phyloP scores from a whole-genome alignment of 148 eudicot genomes.

The Amaranthus cruentus region DNA sequence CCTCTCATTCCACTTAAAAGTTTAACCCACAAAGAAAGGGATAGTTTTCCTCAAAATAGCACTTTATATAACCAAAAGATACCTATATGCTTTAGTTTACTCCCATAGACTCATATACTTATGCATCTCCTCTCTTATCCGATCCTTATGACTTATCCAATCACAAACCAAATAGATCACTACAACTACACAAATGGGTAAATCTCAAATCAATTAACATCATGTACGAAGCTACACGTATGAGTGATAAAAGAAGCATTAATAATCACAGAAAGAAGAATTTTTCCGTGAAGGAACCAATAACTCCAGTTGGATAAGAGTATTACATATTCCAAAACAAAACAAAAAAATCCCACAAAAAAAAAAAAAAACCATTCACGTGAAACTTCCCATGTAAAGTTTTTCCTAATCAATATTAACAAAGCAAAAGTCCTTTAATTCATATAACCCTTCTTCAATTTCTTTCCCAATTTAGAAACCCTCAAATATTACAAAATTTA shows the following conservation, averaged over 20 bases:
- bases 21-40: too few species aligned
- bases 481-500: too few species aligned
- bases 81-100: too few species aligned
- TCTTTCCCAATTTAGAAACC: conserved; percentile 16
- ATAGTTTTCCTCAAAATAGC: background rate
- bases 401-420: conserved; percentile 15
- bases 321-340: too few species aligned
- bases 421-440: background rate
- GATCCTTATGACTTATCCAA: background rate
- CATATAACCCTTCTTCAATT: background rate
- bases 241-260: too few species aligned
- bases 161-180: background rate
- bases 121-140: background rate
- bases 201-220: too few species aligned
- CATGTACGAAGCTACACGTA: background rate
- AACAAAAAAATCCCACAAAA: too few species aligned
- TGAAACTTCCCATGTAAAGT: conserved; percentile 9
- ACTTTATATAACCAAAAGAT: background rate
- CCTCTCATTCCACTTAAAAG: too few species aligned
- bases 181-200: background rate
- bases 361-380: conserved; percentile 15
- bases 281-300: conserved; percentile 24
- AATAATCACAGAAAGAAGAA: background rate
- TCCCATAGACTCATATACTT: background rate
- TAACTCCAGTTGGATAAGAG: background rate